Evolutionary conservation across 2,329 filamentous ascomycete genomes (phyloP), one percentile per base, ranked within the genome.

Genomic region (Ophiostoma novo-ulmi): DNA sequence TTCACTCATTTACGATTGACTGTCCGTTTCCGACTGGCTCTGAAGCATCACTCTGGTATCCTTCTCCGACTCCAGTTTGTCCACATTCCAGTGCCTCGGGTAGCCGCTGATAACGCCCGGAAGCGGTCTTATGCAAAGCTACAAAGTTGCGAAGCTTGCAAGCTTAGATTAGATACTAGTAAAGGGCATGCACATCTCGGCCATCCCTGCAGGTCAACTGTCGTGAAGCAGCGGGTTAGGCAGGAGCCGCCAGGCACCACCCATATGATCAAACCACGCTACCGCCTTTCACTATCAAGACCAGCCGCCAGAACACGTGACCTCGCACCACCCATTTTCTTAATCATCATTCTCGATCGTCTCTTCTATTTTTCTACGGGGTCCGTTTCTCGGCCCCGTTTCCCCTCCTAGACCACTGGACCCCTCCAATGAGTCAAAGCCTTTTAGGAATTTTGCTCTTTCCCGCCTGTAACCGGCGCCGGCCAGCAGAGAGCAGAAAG

Each of bases 381-480:
- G n/a, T 71, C 70, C 70, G 70, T 58, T 68, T 71, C 58, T 71
- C 70, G 70, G 70, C 70, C 58, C 41, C 20, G 26, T 55, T 58
- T 58, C 65, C 70, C 67, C 70, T 69, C 58, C 67, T 52, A 67
- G 11, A 17, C 38, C 58, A 38, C 67, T 69, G 58, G 38, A 69
- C 70, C 70, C 70, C 70, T 71, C 70, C 70, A 68, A 67, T 71
- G 70, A 71, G 67, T 71, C 70, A 67, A 69, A 14, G 5, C 8
- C 68, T 66, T 58, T 69, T 68, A 38, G 38, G 66, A 58, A 63
- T 63, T 63, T 35, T 63, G 26, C 22, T 58, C 58, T 36, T 39
- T 17, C n/a, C 20, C 39, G 68, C 68, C 67, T 71, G 63, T 48
- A 69, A 69, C 44, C 68, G 67, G 63, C 58, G 67, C 66, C 58